A percentile compares a stretch with the other conserved stretches of the same genome.
Evolutionary conservation across 2,329 filamentous ascomycete species (phyloP).

Genomic region (Alternaria burnsii): DNA sequence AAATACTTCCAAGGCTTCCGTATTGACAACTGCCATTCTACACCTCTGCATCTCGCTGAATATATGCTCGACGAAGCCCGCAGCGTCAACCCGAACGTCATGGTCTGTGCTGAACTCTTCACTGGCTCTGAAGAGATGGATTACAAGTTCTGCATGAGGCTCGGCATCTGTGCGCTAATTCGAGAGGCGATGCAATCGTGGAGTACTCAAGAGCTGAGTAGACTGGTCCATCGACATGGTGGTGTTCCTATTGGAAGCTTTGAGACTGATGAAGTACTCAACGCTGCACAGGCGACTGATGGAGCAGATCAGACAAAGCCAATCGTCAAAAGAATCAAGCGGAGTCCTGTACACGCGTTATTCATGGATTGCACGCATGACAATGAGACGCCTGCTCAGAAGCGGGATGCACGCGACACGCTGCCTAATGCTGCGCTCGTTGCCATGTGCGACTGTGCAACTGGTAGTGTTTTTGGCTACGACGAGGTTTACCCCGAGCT

Average conservation of each 20-base stretch:
- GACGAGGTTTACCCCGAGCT: constrained; percentile 95
- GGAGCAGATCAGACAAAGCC: constrained; percentile 28
- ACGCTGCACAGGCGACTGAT: constrained; percentile 59
- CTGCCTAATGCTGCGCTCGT: constrained; percentile 93
- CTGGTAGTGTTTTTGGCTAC: constrained; percentile 96
- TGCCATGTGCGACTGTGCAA: constrained; percentile 93
- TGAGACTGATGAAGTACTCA: constrained; percentile 85
- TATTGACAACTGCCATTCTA: constrained; percentile 98
- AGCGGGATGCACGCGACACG: constrained; percentile 91
- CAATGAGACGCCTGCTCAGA: constrained; percentile 95
- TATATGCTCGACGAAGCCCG: constrained; percentile 95
- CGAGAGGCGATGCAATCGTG: constrained; percentile 98
- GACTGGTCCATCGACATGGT: constrained; percentile 91
- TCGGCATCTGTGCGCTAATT: constrained; percentile 90
- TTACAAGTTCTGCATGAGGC: constrained; percentile 91
- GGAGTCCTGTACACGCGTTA: constrained; percentile 87
- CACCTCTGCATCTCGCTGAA: constrained; percentile 91
- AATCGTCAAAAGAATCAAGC: constrained; percentile 80
- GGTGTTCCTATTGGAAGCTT: constrained; percentile 97
- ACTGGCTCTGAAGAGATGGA: constrained; percentile 96
- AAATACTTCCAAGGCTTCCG: constrained; percentile 95
- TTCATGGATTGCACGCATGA: constrained; percentile 99
- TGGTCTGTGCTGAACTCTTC: constrained; percentile 94
- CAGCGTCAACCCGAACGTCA: constrained; percentile 83
- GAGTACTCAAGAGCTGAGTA: constrained; percentile 91